Base-by-base conservation (phyloP, 2,329 filamentous ascomycete species). In the Fusarium hainanense region DNA sequence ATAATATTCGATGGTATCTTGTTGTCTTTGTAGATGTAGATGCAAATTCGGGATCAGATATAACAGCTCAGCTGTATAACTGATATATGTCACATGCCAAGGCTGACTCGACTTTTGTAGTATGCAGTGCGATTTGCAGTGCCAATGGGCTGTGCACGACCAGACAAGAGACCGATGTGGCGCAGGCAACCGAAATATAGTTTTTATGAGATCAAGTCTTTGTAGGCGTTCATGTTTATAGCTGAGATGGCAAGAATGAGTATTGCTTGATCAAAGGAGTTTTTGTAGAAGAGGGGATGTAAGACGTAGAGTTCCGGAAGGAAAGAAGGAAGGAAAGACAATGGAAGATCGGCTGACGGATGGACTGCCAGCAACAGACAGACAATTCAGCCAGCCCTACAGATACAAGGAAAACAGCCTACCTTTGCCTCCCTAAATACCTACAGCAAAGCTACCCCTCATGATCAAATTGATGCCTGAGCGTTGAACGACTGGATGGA, bases 391-490 rank as follows among this genome's bases (percentile, higher is more conserved):
- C 37, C 63, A 61, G 54, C 62, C 54, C 47, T 66, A 66, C 20
- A 47, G 28, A 28, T 13, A 13, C 11, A 28, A 28, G 40, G 14
- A 7, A 52, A 43, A 18, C 30, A 8, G 9, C 34, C 23, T 41
- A 21, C 21, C 23, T 12, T n/a, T 40, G 30, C 34, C 34, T 37
- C 34, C 34, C 34, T 25, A 46, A 43, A 50, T 63, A 63, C 25
- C 14, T 34, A 40, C 25, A 51, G n/a, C 41, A 23, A 54, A 54
- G 9, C 21, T 63, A 18, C 58, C 46, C 51, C 30, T 58, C 46
- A 27, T 51, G 41, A 52, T 52, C 21, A 18, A 21, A 41, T 50
- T 63, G 66, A 69, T 70, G 66, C 66, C 66, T 70, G 56, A 58
- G 63, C 41, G 47, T 27, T 42, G 20, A n/a, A 23, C 40, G 40